Percentiles rank a stretch among this genome's conserved stretches.
Conservation (phyloP, 306 rosid species). For the Fragaria iinumae region DNA sequence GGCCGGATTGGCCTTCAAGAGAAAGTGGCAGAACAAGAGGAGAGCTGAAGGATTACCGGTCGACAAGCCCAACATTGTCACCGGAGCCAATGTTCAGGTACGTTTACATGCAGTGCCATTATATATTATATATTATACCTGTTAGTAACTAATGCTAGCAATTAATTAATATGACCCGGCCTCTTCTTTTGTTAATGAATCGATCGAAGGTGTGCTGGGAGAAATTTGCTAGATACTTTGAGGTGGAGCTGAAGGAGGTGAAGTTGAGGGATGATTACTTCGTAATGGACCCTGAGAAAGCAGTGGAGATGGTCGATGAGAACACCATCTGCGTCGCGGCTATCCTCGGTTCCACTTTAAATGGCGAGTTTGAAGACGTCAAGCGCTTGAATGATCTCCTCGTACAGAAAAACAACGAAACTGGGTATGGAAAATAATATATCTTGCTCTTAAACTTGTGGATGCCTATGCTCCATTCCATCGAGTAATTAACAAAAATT, state of each 20-base stretch:
- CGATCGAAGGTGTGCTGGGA: conserved; percentile 82
- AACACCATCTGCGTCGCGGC: conserved; percentile 97
- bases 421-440: conserved; percentile 51
- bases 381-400: conserved; percentile 75
- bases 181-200: not conserved
- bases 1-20: conserved; percentile 96
- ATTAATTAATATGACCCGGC: too few species aligned
- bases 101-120: too few species aligned
- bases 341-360: conserved; percentile 85
- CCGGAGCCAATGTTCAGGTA: conserved; percentile 96
- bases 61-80: conserved; percentile 90
- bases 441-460: too few species aligned
- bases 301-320: conserved; percentile 88
- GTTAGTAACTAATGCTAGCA: too few species aligned
- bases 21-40: conserved; percentile 79
- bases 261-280: conserved; percentile 68
- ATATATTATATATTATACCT: too few species aligned
- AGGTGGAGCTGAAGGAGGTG: conserved; percentile 90
- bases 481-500: not conserved
- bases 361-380: conserved; percentile 97
- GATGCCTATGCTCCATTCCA: not conserved
- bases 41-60: conserved; percentile 57
- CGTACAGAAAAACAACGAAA: conserved; percentile 58
- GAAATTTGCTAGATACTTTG: conserved; percentile 96
- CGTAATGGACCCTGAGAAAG: conserved; percentile 80